A percentile compares a stretch with the other conserved stretches of the same genome.
Evolutionary conservation across 192 early-diverging fungal species (phyloP).

Genomic region (Umbelopsis ramanniana): DNA sequence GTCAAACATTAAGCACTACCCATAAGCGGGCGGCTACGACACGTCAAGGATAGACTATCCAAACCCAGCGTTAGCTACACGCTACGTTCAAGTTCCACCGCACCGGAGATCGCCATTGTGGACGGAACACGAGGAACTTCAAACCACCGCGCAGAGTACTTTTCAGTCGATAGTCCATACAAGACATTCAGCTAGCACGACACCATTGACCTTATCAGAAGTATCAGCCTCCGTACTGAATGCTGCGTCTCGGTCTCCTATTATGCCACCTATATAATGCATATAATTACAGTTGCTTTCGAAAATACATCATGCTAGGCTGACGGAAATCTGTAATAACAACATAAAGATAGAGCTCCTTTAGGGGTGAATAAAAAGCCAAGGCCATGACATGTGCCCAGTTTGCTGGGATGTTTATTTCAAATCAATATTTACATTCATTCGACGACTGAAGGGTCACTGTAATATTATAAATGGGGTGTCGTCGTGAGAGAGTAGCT

Average conservation of each 20-base stretch:
- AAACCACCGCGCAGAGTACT: not conserved
- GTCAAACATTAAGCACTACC: no score
- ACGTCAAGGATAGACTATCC: not conserved
- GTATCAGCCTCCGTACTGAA: not conserved
- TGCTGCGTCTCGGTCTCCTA: not conserved
- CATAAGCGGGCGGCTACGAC: no score
- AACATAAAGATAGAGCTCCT: not conserved
- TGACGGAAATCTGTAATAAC: not conserved
- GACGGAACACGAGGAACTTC: not conserved
- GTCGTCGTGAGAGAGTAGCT: no score
- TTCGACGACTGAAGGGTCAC: no score
- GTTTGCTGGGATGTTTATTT: no score
- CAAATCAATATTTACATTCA: no score
- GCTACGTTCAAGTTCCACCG: not conserved
- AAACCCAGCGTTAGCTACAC: not conserved
- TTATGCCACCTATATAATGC: not conserved
- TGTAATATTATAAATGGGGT: no score
- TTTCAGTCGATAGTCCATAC: not conserved
- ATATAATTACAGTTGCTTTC: no score
- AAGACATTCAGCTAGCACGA: not conserved
- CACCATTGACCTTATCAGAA: constrained; percentile 4
- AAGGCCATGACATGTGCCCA: no score
- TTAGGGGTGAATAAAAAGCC: no score
- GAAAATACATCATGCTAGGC: no score
- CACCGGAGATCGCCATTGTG: not conserved